Conservation (phyloP, 805 yeast species). For the Zygotorulaspora chibaensis region DNA sequence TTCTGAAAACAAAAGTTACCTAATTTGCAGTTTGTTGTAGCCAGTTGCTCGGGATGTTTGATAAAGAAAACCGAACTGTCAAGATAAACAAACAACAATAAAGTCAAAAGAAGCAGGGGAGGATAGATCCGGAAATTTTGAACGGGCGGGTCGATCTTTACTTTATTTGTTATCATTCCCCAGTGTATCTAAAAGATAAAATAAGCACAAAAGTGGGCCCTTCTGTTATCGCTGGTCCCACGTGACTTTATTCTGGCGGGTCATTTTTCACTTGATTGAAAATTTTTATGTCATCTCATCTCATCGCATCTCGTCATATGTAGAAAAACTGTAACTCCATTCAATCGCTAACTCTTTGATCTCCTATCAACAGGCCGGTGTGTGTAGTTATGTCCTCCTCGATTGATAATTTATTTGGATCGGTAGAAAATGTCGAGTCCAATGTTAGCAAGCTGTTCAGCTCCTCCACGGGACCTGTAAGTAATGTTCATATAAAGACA, state of each 20-base stretch:
- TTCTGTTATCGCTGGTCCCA: not conserved
- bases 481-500: slow-evolving; percentile 19
- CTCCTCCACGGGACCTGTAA: slow-evolving; percentile 46
- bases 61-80: too few relatives aligned
- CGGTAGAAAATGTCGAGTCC: slow-evolving; percentile 32
- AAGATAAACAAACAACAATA: too few relatives aligned
- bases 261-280: slow-evolving; percentile 4
- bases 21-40: too few relatives aligned
- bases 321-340: not conserved
- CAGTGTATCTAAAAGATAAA: not conserved
- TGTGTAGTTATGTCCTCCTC: slow-evolving; percentile 21
- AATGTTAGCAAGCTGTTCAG: slow-evolving; percentile 37
- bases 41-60: too few relatives aligned
- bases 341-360: not conserved
- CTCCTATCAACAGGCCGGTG: not conserved
- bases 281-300: slow-evolving; percentile 23
- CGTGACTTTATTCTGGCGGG: slow-evolving; percentile 1
- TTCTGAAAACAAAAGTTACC: too few relatives aligned
- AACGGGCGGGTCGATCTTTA: too few relatives aligned
- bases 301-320: slow-evolving; percentile 10
- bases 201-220: not conserved
- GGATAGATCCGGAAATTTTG: too few relatives aligned
- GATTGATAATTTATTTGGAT: slow-evolving; percentile 34
- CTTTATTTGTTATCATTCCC: too few relatives aligned
- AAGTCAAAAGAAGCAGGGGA: too few relatives aligned